These are phyloP conservation scores for Salvia rosmarinus DNA, from an alignment of 257 asterid genomes.

Conservation along the genomic window DNA sequence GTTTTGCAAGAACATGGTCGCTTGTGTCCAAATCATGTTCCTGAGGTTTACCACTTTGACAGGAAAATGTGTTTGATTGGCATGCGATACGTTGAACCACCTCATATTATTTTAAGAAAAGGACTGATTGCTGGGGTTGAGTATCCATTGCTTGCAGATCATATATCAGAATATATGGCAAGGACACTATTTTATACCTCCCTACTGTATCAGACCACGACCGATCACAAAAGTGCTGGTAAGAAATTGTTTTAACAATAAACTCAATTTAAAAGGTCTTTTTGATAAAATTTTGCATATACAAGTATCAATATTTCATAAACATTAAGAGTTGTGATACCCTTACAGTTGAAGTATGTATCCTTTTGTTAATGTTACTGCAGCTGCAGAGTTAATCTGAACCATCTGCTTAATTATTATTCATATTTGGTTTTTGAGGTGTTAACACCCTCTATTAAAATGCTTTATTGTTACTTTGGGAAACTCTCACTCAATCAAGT, in stretches of 20 bases:
- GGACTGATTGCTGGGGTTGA: conserved; percentile 84
- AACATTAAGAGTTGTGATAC: not conserved
- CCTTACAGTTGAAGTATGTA: conserved; percentile 11
- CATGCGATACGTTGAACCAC: conserved; percentile 93
- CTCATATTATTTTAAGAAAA: conserved; percentile 88
- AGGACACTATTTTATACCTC: conserved; percentile 85
- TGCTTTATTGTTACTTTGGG: conserved; percentile 1
- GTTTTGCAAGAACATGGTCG: conserved; percentile 72
- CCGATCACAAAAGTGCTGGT: conserved; percentile 89
- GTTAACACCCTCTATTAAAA: not conserved
- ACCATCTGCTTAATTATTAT: not conserved
- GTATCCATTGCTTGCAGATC: conserved; percentile 89
- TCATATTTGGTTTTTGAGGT: not conserved
- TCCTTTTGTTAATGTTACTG: conserved; percentile 1
- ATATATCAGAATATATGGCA: conserved; percentile 84
- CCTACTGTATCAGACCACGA: conserved; percentile 82
- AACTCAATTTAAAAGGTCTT: not conserved
- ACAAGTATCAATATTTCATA: not conserved
- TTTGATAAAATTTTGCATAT: not conserved
- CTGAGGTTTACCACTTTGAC: conserved; percentile 95
- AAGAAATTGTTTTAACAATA: conserved; percentile 16
- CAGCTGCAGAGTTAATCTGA: not conserved
- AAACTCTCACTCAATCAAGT: not conserved
- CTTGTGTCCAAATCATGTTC: conserved; percentile 78
- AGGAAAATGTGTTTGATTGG: conserved; percentile 85